Evolutionary conservation across 1,284 basidiomycete genomes (phyloP).

Genomic region (Fomes fomentarius): DNA sequence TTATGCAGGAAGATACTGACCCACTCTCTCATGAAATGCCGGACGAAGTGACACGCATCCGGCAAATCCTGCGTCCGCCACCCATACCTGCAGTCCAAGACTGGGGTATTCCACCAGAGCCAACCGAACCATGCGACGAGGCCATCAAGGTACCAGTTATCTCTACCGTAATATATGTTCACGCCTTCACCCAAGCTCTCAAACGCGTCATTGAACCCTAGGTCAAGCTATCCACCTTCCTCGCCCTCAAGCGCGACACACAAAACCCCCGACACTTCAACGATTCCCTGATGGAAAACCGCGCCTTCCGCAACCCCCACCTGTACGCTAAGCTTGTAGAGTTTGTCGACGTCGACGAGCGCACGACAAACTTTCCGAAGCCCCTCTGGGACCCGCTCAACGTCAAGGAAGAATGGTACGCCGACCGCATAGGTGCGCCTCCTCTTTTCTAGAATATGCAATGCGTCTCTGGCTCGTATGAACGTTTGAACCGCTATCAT

Average conservation of each 20-base stretch:
- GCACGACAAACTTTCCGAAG: conserved; percentile 76
- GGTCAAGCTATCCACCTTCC: conserved; percentile 82
- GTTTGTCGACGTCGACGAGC: conserved; percentile 89
- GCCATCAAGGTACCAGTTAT: conserved; percentile 54
- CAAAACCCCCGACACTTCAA: conserved; percentile 88
- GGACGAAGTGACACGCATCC: conserved; percentile 56
- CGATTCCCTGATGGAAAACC: conserved; percentile 87
- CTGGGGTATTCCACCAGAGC: conserved; percentile 79
- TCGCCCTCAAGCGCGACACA: conserved; percentile 66
- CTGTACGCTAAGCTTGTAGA: conserved; percentile 92
- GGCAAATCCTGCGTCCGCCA: conserved; percentile 61
- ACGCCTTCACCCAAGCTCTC: too few species aligned
- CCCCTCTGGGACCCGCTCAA: conserved; percentile 72
- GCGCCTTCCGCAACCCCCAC: conserved; percentile 93
- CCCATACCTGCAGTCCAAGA: conserved; percentile 63
- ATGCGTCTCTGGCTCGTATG: too few species aligned
- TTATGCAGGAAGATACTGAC: conserved; percentile 25
- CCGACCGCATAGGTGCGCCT: conserved; percentile 68
- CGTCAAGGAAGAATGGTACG: conserved; percentile 66
- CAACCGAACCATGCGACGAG: conserved; percentile 58
- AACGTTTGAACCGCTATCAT: too few species aligned
- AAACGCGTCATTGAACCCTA: too few species aligned
- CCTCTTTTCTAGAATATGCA: too few species aligned
- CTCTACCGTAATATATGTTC: too few species aligned
- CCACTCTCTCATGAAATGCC: conserved; percentile 7